A percentile compares a stretch with the other conserved stretches of the same genome.
Evolutionary conservation across 2,329 filamentous ascomycete genomes (phyloP).

Genomic region (Aspergillus sp.): DNA sequence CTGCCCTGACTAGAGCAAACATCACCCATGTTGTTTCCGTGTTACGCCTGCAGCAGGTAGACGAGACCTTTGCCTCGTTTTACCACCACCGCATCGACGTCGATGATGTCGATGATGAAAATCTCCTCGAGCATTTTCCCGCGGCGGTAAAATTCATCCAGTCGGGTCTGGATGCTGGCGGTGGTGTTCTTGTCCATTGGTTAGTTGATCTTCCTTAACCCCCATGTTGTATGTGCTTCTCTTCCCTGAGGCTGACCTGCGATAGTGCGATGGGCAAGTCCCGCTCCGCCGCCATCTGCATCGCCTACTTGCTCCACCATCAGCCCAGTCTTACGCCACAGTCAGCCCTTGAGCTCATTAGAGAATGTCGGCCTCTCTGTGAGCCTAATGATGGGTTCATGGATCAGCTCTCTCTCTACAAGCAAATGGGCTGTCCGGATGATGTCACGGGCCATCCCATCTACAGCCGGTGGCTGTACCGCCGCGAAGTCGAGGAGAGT

Average conservation of each 20-base stretch:
- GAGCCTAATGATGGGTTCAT: constrained; percentile 93
- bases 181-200: constrained; percentile 65
- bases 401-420: constrained; percentile 80
- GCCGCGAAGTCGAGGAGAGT: constrained; percentile 60
- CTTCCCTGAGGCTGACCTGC: no score
- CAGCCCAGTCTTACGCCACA: constrained; percentile 52
- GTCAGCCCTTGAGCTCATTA: constrained; percentile 67
- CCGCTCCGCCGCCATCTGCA: constrained; percentile 75
- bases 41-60: constrained; percentile 56
- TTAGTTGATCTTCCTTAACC: constrained; percentile 42
- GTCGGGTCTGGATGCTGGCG: constrained; percentile 60
- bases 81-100: constrained; percentile 76
- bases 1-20: constrained; percentile 63
- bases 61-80: constrained; percentile 57
- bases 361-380: constrained; percentile 67
- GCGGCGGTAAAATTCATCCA: constrained; percentile 79
- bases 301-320: constrained; percentile 74
- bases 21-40: constrained; percentile 93
- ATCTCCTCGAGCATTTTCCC: constrained; percentile 77
- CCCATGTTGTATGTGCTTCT: constrained; percentile 1
- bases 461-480: constrained; percentile 77
- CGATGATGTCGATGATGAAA: constrained; percentile 85
- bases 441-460: constrained; percentile 63
- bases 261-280: constrained; percentile 93
- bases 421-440: constrained; percentile 75